Percentiles rank a stretch among this genome's conserved stretches.
Evolutionary conservation across 257 asterid genomes (phyloP).

Genomic region (Ligustrum vulgare): DNA sequence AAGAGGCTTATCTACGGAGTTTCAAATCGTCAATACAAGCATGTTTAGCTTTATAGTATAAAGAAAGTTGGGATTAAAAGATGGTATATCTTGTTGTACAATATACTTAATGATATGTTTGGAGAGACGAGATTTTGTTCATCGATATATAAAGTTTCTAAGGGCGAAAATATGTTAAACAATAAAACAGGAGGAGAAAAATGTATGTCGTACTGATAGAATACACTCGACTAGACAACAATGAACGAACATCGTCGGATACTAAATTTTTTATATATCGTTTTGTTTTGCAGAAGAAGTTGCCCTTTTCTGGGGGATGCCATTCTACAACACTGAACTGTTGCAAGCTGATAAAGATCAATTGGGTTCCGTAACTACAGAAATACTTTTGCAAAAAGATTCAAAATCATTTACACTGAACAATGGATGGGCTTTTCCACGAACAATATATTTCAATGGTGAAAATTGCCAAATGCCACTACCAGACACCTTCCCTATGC

Average conservation of each 20-base stretch:
- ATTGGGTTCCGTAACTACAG: conserved; percentile 62
- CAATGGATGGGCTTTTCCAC: conserved; percentile 75
- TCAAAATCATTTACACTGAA: conserved; percentile 48
- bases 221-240: background rate
- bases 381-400: conserved; percentile 56
- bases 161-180: background rate
- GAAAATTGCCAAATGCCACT: conserved; percentile 71
- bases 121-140: background rate
- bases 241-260: background rate
- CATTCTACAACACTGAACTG: conserved; percentile 41
- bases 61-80: background rate
- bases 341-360: conserved; percentile 37
- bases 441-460: conserved; percentile 67
- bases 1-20: background rate
- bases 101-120: background rate
- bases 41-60: background rate
- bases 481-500: conserved; percentile 59
- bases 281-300: conserved; percentile 54
- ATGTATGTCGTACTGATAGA: too few relatives aligned
- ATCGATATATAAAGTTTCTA: background rate
- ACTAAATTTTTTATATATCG: background rate
- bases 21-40: background rate
- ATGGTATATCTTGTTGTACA: too few relatives aligned
- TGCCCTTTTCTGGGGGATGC: conserved; percentile 68
- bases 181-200: too few relatives aligned